Percentiles rank a stretch among this genome's conserved stretches.
Conservation (phyloP, 306 rosid genomes). For the Alnus rubra region DNA sequence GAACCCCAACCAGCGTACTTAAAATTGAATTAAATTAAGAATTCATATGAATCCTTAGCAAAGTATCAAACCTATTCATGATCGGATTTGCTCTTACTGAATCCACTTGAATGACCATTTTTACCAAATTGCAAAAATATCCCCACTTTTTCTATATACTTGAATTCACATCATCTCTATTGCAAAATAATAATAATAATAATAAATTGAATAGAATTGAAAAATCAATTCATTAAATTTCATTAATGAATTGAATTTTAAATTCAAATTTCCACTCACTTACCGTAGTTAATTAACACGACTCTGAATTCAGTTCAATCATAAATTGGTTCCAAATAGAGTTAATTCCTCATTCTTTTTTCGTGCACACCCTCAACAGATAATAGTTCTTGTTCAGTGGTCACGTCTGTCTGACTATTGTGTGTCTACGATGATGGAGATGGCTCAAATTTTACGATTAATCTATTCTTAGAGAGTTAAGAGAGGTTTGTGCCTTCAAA, state of each 20-base stretch:
- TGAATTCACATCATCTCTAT: background rate
- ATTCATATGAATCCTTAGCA: background rate
- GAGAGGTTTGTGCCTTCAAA: background rate
- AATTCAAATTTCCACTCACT: background rate
- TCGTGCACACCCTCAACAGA: background rate
- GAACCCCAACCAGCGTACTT: background rate
- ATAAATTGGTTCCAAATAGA: background rate
- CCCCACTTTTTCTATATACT: background rate
- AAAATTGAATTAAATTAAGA: background rate
- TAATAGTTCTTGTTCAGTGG: background rate
- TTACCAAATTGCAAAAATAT: background rate
- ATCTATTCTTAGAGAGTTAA: background rate
- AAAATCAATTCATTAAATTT: background rate
- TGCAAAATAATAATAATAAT: background rate
- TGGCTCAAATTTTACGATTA: background rate
- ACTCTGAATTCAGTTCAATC: background rate
- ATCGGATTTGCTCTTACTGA: background rate
- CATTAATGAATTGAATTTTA: background rate
- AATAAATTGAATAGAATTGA: background rate
- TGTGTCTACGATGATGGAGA: background rate
- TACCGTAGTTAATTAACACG: background rate
- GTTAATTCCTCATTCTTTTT: background rate
- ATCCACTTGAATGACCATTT: background rate
- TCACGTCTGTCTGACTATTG: background rate
- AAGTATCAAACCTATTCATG: background rate